A percentile compares a stretch with the other conserved stretches of the same genome.
These are phyloP conservation scores for Huntiella moniliformis DNA, from an alignment of 2,329 filamentous ascomycete genomes.

Conservation along the genomic window DNA sequence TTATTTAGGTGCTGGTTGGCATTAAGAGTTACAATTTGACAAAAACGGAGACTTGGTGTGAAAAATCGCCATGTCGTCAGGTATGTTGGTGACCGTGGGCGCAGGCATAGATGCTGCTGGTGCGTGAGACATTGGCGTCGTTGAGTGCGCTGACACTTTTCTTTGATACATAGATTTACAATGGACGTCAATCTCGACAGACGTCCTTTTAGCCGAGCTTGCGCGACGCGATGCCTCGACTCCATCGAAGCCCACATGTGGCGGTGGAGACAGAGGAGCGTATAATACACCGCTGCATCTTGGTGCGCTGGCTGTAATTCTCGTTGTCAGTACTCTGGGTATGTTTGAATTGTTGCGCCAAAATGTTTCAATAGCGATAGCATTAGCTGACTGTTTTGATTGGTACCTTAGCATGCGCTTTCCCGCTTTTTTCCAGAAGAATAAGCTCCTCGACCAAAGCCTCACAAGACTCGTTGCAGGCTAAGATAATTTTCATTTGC, in stretches of 20 bases:
- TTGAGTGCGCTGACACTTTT: too few relatives aligned
- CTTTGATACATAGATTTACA: slow-evolving; percentile 12
- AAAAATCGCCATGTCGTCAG: too few relatives aligned
- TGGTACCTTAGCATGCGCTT: slow-evolving; percentile 36
- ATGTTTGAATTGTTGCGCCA: slow-evolving; percentile 14
- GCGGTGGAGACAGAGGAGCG: slow-evolving; percentile 27
- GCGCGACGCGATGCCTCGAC: slow-evolving; percentile 23
- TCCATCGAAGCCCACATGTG: slow-evolving; percentile 29
- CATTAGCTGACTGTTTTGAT: neutral
- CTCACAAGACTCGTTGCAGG: slow-evolving; percentile 20
- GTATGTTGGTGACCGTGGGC: too few relatives aligned
- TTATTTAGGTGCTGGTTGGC: too few relatives aligned
- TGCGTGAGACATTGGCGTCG: too few relatives aligned
- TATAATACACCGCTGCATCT: slow-evolving; percentile 53
- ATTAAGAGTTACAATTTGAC: too few relatives aligned
- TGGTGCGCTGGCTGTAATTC: slow-evolving; percentile 47
- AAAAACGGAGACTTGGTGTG: too few relatives aligned
- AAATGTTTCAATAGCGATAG: too few relatives aligned
- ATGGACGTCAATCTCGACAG: slow-evolving; percentile 33
- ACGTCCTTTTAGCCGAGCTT: slow-evolving; percentile 33
- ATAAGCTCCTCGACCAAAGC: slow-evolving; percentile 16
- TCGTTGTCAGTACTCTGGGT: slow-evolving; percentile 40
- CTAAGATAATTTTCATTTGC: slow-evolving; percentile 43
- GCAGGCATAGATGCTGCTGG: too few relatives aligned
- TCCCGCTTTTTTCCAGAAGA: slow-evolving; percentile 45